Evolutionary conservation across 306 rosid genomes (phyloP).

Genomic region (Citrullus mucosospermus): DNA sequence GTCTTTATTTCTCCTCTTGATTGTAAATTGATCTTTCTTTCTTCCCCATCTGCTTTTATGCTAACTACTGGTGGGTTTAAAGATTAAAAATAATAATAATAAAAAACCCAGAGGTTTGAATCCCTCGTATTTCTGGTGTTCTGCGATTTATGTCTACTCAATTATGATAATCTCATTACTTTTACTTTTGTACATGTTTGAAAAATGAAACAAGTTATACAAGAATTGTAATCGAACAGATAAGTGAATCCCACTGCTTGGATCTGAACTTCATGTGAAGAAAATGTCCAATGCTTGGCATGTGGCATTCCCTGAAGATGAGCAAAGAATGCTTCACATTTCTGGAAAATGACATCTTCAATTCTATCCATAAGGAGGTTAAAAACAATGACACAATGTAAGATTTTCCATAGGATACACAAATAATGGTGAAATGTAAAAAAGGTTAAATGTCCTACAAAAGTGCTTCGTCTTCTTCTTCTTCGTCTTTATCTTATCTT

Average conservation of each 20-base stretch:
- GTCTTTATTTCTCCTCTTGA: neutral
- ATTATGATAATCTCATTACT: neutral
- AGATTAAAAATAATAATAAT: neutral
- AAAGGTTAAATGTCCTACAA: conserved; percentile 3
- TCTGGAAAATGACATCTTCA: neutral
- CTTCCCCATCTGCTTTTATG: neutral
- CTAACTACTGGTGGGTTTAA: neutral
- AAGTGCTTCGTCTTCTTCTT: neutral
- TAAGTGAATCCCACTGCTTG: neutral
- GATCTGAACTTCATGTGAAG: neutral
- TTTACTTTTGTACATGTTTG: neutral
- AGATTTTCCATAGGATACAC: neutral
- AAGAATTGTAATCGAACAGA: neutral
- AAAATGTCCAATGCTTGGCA: neutral
- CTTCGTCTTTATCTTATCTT: neutral
- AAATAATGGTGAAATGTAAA: neutral
- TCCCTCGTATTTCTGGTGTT: neutral
- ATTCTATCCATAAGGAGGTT: neutral
- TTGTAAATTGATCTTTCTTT: neutral
- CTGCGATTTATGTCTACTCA: neutral
- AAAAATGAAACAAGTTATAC: neutral
- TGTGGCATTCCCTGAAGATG: neutral
- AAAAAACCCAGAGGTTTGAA: neutral
- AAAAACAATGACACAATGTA: neutral
- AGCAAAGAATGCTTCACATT: neutral